Percentiles rank a stretch among this genome's conserved stretches.
Evolutionary conservation across 345 rosid genomes (phyloP).

Genomic region (Citrus inodora): DNA sequence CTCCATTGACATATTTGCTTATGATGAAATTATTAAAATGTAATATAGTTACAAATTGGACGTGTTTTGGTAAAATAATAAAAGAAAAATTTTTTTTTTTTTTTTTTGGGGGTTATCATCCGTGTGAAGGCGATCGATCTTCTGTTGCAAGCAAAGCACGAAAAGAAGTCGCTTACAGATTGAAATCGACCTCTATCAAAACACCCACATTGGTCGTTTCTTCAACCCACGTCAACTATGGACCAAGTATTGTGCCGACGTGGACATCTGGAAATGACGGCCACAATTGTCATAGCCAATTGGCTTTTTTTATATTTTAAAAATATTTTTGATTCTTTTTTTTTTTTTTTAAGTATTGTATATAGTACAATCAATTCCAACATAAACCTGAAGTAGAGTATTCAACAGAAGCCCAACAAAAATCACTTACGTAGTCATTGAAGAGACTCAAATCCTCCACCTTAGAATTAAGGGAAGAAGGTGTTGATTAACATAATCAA

Average conservation of each 20-base stretch:
- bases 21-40: neutral
- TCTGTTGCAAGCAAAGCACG: neutral
- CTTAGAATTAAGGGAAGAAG: too few relatives aligned
- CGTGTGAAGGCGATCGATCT: too few relatives aligned
- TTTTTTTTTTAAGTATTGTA: too few relatives aligned
- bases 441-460: too few relatives aligned
- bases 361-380: too few relatives aligned
- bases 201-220: neutral
- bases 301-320: neutral
- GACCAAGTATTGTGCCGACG: slow-evolving; percentile 1
- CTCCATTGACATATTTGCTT: neutral
- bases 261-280: slow-evolving; percentile 5
- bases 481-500: too few relatives aligned
- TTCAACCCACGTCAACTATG: neutral
- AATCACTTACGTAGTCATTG: too few relatives aligned
- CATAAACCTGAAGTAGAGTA: too few relatives aligned
- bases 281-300: neutral
- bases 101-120: neutral
- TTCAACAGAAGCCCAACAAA: too few relatives aligned
- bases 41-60: neutral
- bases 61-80: neutral
- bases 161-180: neutral
- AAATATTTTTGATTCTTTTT: too few relatives aligned
- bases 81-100: neutral
- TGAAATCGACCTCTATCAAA: neutral